Percentiles rank a stretch among this genome's conserved stretches.
phyloP scores from a whole-genome alignment of 495 filamentous ascomycete species.

The Hypoxylon cercidicola region DNA sequence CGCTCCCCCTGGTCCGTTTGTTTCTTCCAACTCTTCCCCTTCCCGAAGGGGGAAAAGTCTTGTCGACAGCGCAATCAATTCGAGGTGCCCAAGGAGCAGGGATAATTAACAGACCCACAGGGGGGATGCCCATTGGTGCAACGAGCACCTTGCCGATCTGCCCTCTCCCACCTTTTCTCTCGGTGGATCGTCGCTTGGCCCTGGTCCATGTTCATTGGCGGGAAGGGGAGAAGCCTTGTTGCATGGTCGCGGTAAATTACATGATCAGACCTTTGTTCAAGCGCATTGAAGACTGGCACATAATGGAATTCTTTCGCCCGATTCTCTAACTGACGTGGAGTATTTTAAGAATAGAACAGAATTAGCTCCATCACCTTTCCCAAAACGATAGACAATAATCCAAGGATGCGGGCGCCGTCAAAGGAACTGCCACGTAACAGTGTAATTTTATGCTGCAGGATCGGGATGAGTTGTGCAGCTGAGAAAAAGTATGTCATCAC shows the following conservation, averaged over 20 bases:
- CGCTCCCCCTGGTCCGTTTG: conserved; percentile 37
- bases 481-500: conserved; percentile 25
- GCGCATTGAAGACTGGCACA: conserved; percentile 27
- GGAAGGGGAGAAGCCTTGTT: conserved; percentile 17
- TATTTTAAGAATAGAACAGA: conserved; percentile 8
- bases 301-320: conserved; percentile 11
- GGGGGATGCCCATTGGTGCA: conserved; percentile 8
- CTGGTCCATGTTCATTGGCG: conserved; percentile 23
- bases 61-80: conserved; percentile 34
- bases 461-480: conserved; percentile 36
- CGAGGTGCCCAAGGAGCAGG: conserved; percentile 22
- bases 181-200: conserved; percentile 24
- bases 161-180: conserved; percentile 31
- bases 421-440: conserved; percentile 33
- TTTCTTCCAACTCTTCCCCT: conserved; percentile 20
- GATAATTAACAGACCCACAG: conserved; percentile 8
- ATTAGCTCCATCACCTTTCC: not conserved
- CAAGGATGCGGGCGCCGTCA: conserved; percentile 10
- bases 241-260: conserved; percentile 36
- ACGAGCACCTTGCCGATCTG: not conserved
- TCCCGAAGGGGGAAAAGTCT: conserved; percentile 24
- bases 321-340: no score
- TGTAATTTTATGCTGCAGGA: conserved; percentile 35
- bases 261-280: conserved; percentile 30
- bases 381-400: not conserved